Evolutionary conservation across 345 rosid species (phyloP).

Genomic region (Euphorbia lathyris): DNA sequence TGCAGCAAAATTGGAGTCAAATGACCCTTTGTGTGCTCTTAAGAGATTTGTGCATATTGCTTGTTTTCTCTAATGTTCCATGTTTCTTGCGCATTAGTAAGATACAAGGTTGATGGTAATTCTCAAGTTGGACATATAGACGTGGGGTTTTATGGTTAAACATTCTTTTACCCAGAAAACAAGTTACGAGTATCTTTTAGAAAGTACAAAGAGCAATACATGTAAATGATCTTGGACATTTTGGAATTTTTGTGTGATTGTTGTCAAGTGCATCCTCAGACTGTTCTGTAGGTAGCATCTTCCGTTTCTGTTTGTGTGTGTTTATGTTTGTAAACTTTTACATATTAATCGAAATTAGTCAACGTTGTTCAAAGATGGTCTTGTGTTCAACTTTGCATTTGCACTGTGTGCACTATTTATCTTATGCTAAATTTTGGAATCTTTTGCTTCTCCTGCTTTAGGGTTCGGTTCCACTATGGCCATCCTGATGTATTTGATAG

Average conservation of each 20-base stretch:
- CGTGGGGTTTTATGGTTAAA: background rate
- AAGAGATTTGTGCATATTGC: no score
- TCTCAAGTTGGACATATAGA: background rate
- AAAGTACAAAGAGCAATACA: no score
- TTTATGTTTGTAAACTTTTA: background rate
- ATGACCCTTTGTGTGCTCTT: background rate
- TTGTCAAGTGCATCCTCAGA: background rate
- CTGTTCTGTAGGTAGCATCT: background rate
- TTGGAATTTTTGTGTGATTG: no score
- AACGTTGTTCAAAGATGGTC: background rate
- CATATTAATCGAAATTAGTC: background rate
- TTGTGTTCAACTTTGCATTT: background rate
- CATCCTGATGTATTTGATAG: slow-evolving; percentile 99
- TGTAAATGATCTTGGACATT: no score
- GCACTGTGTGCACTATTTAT: background rate
- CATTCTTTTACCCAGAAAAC: no score
- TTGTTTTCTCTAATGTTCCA: no score
- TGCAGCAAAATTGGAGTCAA: background rate
- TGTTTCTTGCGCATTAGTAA: no score
- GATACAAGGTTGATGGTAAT: background rate
- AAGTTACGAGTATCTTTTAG: no score
- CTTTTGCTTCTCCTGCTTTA: slow-evolving; percentile 22
- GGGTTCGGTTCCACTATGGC: slow-evolving; percentile 99
- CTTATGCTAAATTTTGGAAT: background rate
- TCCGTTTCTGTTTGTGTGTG: background rate